Percentiles rank a stretch among this genome's conserved stretches.
Evolutionary conservation across 2,329 filamentous ascomycete genomes (phyloP).

Genomic region (Cladophialophora carrionii): DNA sequence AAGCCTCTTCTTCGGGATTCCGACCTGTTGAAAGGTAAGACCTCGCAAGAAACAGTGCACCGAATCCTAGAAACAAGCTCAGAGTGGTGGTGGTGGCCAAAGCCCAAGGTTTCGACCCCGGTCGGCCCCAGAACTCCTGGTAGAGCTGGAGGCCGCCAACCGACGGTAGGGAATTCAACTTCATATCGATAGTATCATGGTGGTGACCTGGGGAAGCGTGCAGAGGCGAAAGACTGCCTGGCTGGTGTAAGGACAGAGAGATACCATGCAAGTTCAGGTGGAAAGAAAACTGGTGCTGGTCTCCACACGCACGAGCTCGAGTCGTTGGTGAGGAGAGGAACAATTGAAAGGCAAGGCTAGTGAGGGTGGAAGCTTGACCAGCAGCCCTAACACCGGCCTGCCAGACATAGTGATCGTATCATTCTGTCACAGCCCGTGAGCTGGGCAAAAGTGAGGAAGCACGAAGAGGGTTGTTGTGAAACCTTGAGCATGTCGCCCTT

Average conservation of each 20-base stretch:
- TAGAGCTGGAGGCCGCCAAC: neutral
- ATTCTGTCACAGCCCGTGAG: neutral
- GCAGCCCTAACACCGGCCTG: neutral
- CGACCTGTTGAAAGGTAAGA: constrained; percentile 17
- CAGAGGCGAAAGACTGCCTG: neutral
- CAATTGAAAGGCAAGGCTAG: neutral
- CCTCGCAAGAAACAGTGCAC: constrained; percentile 17
- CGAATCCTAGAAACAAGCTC: constrained; percentile 22
- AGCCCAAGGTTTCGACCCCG: constrained; percentile 1
- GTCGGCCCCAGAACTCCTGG: constrained; percentile 10
- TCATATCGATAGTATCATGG: constrained; percentile 8
- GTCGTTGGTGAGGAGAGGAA: constrained; percentile 14
- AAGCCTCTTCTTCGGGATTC: neutral
- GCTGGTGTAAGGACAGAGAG: neutral
- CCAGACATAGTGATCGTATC: neutral
- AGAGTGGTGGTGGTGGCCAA: constrained; percentile 22
- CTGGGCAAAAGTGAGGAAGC: neutral
- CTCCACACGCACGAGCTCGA: constrained; percentile 11
- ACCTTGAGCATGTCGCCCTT: neutral
- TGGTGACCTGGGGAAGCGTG: neutral
- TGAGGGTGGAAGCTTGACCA: neutral
- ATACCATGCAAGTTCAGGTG: neutral
- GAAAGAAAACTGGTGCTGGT: constrained; percentile 5
- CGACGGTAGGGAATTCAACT: constrained; percentile 1
- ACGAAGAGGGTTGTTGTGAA: neutral